Evolutionary conservation across 306 rosid species (phyloP), one percentile per base, ranked within the genome.

Genomic region (Prinsepia uniflora): DNA sequence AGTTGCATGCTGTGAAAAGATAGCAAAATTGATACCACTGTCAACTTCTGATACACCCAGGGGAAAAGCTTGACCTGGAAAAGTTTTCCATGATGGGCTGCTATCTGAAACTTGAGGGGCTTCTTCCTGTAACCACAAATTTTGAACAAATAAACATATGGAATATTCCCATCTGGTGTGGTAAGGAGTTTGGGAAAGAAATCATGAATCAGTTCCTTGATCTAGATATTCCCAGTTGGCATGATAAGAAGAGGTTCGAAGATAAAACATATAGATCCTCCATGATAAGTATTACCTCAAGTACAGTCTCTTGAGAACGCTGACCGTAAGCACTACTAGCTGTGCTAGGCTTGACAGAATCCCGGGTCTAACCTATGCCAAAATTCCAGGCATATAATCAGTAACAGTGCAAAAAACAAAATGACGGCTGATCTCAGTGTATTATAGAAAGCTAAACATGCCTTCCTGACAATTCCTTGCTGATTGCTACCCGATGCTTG

Each of bases 1-100:
- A 22, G 96, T 89, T 50, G 96, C 96, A 80, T 94, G 88, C 84
- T 86, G 92, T 41, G 99, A 91, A 72, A 94, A 94, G 53, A 94
- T 85, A 65, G 99, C 76, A 84, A 94, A 94, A 79, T 94, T 94
- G 78, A 91, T 81, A 70, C 97, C 91, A 63, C 34, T 78, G 62
- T 86, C 92, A 65, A 86, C 87, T 82, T 94, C 91, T 50, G 97
- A 86, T 60, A 84, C 92, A 52, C 99, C 99, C 73, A 94, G 74
- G 0, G 99, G 96, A 89, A 66, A 82, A 72, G 94, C 85, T 73
- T 89, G 92, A 69, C 99, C 99, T 53, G 99, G 95, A 17, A 80
- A 78, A 78, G 61, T 52, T 65, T 77, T 80, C 87, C 81, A 79
- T 46, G 82, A 67, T 49, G 80, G 71, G 70, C 76, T 78, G 63